phyloP scores from a whole-genome alignment of 345 rosid genomes.

The Populus davidiana region DNA sequence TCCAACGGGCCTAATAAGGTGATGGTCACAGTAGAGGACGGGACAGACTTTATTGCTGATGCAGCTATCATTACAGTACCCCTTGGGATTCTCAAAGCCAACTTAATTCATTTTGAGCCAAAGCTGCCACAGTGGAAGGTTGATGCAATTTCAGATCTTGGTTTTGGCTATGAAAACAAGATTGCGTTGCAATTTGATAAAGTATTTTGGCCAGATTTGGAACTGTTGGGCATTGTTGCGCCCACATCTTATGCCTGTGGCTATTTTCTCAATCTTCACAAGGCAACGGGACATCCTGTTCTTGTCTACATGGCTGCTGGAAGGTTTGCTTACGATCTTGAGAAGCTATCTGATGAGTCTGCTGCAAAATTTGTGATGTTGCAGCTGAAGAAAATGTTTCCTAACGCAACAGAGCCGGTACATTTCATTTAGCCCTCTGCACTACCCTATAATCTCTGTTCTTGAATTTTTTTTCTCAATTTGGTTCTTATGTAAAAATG shows the following conservation, averaged over 20 bases:
- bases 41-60: constrained; percentile 59
- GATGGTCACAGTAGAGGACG: constrained; percentile 57
- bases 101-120: constrained; percentile 72
- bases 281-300: constrained; percentile 79
- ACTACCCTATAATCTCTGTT: background rate
- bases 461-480: background rate
- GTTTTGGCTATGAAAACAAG: constrained; percentile 82
- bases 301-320: constrained; percentile 92
- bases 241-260: constrained; percentile 73
- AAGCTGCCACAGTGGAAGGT: constrained; percentile 80
- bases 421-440: background rate
- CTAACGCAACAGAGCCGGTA: constrained; percentile 76
- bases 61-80: constrained; percentile 77
- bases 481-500: background rate
- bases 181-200: constrained; percentile 60
- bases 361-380: constrained; percentile 60
- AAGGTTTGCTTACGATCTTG: constrained; percentile 64
- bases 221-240: constrained; percentile 70
- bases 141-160: constrained; percentile 71
- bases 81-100: constrained; percentile 77
- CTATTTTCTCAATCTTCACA: constrained; percentile 82
- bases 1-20: constrained; percentile 48
- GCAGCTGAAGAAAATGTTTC: constrained; percentile 87
- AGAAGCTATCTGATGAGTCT: constrained; percentile 60
- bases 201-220: constrained; percentile 86